Evolutionary conservation across 306 rosid genomes (phyloP).

Genomic region (Malus asiatica): DNA sequence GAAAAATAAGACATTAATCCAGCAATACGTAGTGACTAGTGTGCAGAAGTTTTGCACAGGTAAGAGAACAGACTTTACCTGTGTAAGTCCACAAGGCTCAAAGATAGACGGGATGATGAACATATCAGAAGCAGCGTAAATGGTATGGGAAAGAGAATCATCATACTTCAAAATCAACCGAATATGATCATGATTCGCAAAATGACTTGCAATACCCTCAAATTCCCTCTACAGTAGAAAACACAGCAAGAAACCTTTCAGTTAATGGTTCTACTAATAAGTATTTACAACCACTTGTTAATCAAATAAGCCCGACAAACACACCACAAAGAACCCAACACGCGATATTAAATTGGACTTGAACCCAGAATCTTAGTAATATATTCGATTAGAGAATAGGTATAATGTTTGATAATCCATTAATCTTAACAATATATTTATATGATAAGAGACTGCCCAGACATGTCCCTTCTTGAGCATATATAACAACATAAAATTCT

Average conservation of each 20-base stretch:
- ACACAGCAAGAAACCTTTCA: slow-evolving; percentile 2
- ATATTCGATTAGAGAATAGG: neutral
- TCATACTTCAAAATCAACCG: slow-evolving; percentile 84
- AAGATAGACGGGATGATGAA: slow-evolving; percentile 91
- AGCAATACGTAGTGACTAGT: neutral
- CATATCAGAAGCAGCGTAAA: slow-evolving; percentile 89
- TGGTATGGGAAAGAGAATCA: slow-evolving; percentile 81
- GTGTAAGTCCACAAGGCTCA: slow-evolving; percentile 98
- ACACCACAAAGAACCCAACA: neutral
- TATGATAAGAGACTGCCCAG: neutral
- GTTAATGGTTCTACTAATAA: neutral
- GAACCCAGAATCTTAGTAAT: neutral
- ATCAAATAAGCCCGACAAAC: neutral
- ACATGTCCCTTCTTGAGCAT: neutral
- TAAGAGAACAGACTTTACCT: slow-evolving; percentile 42
- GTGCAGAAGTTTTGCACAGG: slow-evolving; percentile 8
- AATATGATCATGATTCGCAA: slow-evolving; percentile 63
- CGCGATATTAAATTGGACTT: neutral
- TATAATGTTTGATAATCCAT: neutral
- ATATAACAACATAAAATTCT: neutral
- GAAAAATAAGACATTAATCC: neutral
- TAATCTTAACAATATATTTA: neutral
- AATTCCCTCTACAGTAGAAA: slow-evolving; percentile 64
- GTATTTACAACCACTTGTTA: neutral
- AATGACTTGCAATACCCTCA: slow-evolving; percentile 74